phyloP scores from a whole-genome alignment of 805 yeast genomes.

The Teunomyces panamensis region DNA sequence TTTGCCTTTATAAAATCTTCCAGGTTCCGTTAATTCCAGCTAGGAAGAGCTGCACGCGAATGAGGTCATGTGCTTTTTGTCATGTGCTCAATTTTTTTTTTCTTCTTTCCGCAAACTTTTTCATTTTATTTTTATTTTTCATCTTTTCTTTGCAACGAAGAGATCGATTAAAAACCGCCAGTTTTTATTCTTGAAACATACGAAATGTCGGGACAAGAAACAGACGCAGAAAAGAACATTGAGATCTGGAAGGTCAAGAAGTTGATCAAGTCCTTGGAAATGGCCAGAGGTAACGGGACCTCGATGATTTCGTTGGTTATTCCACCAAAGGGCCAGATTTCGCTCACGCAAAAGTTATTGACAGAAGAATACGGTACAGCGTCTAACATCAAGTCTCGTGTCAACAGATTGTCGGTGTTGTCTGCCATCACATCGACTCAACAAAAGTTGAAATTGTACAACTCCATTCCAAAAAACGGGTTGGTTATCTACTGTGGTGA shows the following conservation, averaged over 20 bases:
- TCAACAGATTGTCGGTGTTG: slow-evolving; percentile 89
- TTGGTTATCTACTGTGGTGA: slow-evolving; percentile 98
- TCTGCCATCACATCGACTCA: slow-evolving; percentile 98
- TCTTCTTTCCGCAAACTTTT: neutral
- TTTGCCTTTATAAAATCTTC: neutral
- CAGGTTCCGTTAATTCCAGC: neutral
- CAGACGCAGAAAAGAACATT: slow-evolving; percentile 86
- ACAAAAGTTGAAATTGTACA: slow-evolving; percentile 89
- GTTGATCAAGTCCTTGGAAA: slow-evolving; percentile 79
- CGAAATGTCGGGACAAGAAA: slow-evolving; percentile 30
- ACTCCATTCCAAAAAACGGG: slow-evolving; percentile 89
- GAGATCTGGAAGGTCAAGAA: slow-evolving; percentile 99
- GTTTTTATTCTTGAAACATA: neutral
- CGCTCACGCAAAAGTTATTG: slow-evolving; percentile 83
- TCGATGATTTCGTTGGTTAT: slow-evolving; percentile 96
- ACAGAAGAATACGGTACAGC: slow-evolving; percentile 99
- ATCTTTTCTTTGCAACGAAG: neutral
- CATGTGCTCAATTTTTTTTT: neutral
- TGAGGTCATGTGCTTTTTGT: neutral
- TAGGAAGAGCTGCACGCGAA: neutral
- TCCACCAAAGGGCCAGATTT: slow-evolving; percentile 93
- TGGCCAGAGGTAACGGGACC: slow-evolving; percentile 97
- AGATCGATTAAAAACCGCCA: neutral
- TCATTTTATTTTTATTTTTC: neutral
- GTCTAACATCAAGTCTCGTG: slow-evolving; percentile 95